These are phyloP conservation scores for Trichoderma breve DNA, from an alignment of 2,329 filamentous ascomycete genomes.

Conservation along the genomic window DNA sequence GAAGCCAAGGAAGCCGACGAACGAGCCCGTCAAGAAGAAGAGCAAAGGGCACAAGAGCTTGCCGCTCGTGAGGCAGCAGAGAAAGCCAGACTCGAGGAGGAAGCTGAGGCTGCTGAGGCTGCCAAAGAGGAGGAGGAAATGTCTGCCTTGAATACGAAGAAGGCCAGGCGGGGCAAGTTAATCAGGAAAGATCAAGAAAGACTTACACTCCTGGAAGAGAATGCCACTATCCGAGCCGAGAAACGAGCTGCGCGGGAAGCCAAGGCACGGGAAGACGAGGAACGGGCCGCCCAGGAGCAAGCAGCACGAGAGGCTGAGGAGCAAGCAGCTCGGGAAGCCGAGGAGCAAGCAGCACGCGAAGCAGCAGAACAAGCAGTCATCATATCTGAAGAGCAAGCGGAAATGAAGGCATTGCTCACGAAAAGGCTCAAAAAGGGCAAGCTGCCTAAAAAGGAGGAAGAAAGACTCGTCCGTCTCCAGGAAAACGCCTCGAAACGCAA, in stretches of 20 bases:
- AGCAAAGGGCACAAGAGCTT: constrained; percentile 28
- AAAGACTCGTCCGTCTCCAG: constrained; percentile 41
- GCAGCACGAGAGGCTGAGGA: constrained; percentile 24
- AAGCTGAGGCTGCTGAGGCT: constrained; percentile 20
- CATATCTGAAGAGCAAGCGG: constrained; percentile 35
- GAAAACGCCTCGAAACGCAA: constrained; percentile 38
- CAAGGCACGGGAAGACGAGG: constrained; percentile 13
- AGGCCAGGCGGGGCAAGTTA: constrained; percentile 21
- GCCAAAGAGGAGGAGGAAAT: constrained; percentile 42
- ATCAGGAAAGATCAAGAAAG: constrained; percentile 21
- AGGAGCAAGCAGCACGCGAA: constrained; percentile 22
- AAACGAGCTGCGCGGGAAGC: constrained; percentile 10
- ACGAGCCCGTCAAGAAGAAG: constrained; percentile 27
- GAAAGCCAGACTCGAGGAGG: constrained; percentile 25
- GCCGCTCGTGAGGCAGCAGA: constrained; percentile 29
- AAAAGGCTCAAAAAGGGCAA: constrained; percentile 52
- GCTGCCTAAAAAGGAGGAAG: constrained; percentile 45
- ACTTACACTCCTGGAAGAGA: not conserved
- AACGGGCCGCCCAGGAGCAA: constrained; percentile 10
- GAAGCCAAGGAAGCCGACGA: constrained; percentile 34
- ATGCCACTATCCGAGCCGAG: not conserved
- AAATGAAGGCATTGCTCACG: constrained; percentile 42
- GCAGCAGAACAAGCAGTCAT: constrained; percentile 24
- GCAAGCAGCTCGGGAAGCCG: constrained; percentile 19
- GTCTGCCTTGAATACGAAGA: constrained; percentile 35